Base-by-base conservation (phyloP, 2,329 filamentous ascomycete species). In the Fusarium setosum region DNA sequence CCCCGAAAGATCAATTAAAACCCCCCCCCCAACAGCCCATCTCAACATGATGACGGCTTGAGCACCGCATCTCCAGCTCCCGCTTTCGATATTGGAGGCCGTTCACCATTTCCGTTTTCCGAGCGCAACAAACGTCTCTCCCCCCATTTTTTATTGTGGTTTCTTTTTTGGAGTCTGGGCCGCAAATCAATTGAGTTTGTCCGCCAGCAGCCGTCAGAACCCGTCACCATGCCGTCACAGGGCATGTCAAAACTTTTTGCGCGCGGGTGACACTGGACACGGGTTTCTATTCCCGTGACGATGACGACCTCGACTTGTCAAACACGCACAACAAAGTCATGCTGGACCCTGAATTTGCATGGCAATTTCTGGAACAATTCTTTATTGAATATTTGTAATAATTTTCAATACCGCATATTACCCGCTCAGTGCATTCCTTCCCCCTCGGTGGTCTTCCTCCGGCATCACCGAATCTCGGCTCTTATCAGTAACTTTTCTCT, bases 401-500 rank as follows among this genome's bases (percentile, higher is more conserved):
- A 53, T 34, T 34, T 11, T 15, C 40, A 6, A 29, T 18, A 8
- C 31, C 20, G n/a, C n/a, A 45, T 29, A 23, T 49, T 47, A 21
- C 23, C 17, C 42, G 31, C 34, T 54, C 53, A 17, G 50, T 38
- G 29, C 52, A 35, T 54, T 54, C 32, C 34, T 44, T 42, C n/a
- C 40, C 13, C 47, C 9, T 59, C 67, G 69, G 69, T 56, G 47
- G 45, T 68, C 18, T 42, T 70, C 32, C 56, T 70, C 67, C 62
- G 65, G 41, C 29, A 48, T 37, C 47, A 55, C 49, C 63, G 49
- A 54, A 48, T 57, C 55, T 47, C 60, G 56, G 56, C 49, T 55
- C 62, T 61, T 29, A 42, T 57, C 64, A 62, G 31, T 45, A 50
- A 48, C 35, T 52, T 37, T 38, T 42, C 31, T 23, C 83, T 80